A percentile compares a stretch with the other conserved stretches of the same genome.
Conservation (phyloP, 1,284 basidiomycete species). For the Trichosporon inkin region DNA sequence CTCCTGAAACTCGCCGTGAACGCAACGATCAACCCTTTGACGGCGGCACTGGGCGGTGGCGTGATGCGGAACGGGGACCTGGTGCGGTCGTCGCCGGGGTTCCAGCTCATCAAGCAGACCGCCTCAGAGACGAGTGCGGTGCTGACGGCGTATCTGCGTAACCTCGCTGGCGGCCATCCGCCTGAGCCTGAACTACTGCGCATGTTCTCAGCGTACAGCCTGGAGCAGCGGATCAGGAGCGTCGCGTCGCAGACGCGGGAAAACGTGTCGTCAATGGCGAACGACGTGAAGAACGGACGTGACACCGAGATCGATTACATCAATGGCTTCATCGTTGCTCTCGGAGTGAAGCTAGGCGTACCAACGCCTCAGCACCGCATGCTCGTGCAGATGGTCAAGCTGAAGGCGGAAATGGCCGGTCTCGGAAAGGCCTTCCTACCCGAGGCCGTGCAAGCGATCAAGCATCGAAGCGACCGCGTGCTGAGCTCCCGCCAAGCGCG, state of each 20-base stretch:
- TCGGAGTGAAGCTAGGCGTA: slow-evolving; percentile 63
- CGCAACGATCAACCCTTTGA: slow-evolving; percentile 80
- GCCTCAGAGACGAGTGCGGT: slow-evolving; percentile 65
- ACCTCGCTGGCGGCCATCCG: slow-evolving; percentile 40
- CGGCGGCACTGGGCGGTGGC: slow-evolving; percentile 61
- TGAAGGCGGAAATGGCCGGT: slow-evolving; percentile 48
- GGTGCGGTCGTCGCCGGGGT: slow-evolving; percentile 53
- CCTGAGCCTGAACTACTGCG: slow-evolving; percentile 33
- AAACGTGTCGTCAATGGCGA: slow-evolving; percentile 75
- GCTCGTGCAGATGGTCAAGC: slow-evolving; percentile 61
- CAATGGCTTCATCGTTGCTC: slow-evolving; percentile 73
- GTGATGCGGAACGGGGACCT: slow-evolving; percentile 76
- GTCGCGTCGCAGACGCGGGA: slow-evolving; percentile 58
- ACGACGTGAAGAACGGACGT: slow-evolving; percentile 60
- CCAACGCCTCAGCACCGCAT: slow-evolving; percentile 62
- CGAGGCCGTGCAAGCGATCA: background rate
- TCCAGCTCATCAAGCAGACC: slow-evolving; percentile 55
- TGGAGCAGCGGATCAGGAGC: slow-evolving; percentile 55
- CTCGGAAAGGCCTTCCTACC: slow-evolving; percentile 14
- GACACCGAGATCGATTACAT: slow-evolving; percentile 75
- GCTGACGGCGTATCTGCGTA: slow-evolving; percentile 51
- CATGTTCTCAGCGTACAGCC: slow-evolving; percentile 33
- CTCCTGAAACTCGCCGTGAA: slow-evolving; percentile 83
- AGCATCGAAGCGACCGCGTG: background rate
- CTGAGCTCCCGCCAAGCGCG: background rate